Base-by-base conservation (phyloP, 2,329 filamentous ascomycete species). In the Septoria petroselini region DNA sequence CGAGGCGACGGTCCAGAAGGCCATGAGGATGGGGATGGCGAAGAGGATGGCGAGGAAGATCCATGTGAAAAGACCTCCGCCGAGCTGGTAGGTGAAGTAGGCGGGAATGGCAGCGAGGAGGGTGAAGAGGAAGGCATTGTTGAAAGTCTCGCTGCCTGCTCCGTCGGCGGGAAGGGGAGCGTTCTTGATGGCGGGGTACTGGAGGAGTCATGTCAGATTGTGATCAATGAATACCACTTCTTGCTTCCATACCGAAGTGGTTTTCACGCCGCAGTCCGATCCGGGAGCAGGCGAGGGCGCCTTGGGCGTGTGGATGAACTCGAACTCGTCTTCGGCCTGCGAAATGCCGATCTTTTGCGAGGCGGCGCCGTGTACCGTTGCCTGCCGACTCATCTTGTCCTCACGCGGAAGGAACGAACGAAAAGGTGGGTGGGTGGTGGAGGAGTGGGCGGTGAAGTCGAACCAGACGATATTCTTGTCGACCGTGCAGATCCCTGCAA, bases 181-280 rank as follows among this genome's bases (percentile, higher is more conserved):
- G 82, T 97, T 97, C 69, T 94, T 88, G 74, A 97, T 97, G 54
- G 89, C 75, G 25, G 88, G 85, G 65, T 83, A 91, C 91, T 94
- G 33, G 9, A 42, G 7, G 9, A 25, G 45, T 30, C 23, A 21
- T 43, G 52, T 58, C 29, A 55, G 51, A 49, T 25, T n/a, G 23
- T 15, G 30, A 37, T 37, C 39, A 44, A 18, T 19, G 39, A 52
- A 56, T 33, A 21, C 9, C 35, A 41, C 12, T 35, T 25, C 29
- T 27, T n/a, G n/a, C n/a, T n/a, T 21, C 55, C 47, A 44, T 48
- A 84, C 81, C 59, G 76, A 73, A 44, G 82, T 84, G 33, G 78
- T 82, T 60, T 76, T 72, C 47, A 85, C 81, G 63, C 81, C 81
- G 65, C 76, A 83, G 58, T 82, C 72, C 41, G 71, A 64, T 50